Conservation (phyloP, 1,139 yeast genomes). For the Kodamaea derodonti region DNA sequence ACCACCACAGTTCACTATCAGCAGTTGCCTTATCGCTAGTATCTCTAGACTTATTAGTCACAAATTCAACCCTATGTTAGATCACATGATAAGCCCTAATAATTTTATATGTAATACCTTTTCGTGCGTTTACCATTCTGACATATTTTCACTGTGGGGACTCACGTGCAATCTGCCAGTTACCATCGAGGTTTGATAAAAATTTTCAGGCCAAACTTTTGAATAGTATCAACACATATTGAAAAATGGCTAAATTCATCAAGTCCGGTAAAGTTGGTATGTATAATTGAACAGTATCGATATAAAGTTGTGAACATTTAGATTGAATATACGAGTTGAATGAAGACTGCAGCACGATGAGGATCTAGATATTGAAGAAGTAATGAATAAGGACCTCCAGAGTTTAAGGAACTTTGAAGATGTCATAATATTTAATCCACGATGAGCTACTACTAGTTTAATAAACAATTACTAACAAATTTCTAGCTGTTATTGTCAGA, state of each 20-base stretch:
- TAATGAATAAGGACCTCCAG: too few species aligned
- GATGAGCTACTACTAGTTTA: too few species aligned
- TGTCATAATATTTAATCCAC: too few species aligned
- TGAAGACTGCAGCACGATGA: too few species aligned
- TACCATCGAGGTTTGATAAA: conserved; percentile 8
- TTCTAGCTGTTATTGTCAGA: conserved; percentile 94
- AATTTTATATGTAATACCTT: neutral
- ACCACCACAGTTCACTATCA: too few species aligned
- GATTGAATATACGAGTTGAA: too few species aligned
- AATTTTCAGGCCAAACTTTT: conserved; percentile 11
- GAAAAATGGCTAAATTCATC: conserved; percentile 91
- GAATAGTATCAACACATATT: conserved; percentile 14
- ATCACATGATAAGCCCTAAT: neutral
- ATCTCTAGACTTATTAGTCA: too few species aligned
- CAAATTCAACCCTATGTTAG: neutral
- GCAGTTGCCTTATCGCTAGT: too few species aligned
- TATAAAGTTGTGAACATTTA: neutral
- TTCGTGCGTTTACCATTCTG: neutral
- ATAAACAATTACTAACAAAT: conserved; percentile 38
- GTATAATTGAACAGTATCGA: conserved; percentile 31
- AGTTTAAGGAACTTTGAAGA: too few species aligned
- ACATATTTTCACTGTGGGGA: neutral
- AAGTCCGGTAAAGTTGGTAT: conserved; percentile 99
- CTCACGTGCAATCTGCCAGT: conserved; percentile 1
- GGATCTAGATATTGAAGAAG: too few species aligned